Evolutionary conservation across 2,329 filamentous ascomycete genomes (phyloP), one percentile per base, ranked within the genome.

Genomic region (Amesomyces nigricolor): DNA sequence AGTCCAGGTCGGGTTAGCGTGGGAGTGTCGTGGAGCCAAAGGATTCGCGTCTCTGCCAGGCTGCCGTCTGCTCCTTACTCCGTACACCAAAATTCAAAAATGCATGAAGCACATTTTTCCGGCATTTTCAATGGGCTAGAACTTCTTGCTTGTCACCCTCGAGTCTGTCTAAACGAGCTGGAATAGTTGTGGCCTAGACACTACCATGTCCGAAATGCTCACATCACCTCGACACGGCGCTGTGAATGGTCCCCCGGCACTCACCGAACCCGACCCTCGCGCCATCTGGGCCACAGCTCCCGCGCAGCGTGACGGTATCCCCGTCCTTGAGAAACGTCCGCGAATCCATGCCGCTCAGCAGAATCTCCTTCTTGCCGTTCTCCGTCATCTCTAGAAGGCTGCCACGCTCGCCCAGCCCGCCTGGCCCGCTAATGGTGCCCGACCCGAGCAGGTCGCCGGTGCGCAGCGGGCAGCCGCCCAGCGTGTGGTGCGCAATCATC

Each of bases 401-500:
- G 6, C 76, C 75, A 35, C 70, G 67, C 62, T 75, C 68, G 5
- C 61, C 61, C 1, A 64, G 51, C 0, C 56, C 61, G 4, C 65
- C 68, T 4, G 72, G 68, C 3, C 76, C 75, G 62, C 75, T 77
- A 63, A 94, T 92, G 1, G 89, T 94, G 3, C 89, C 89, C 2
- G 86, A 89, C 2, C 88, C 89, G 5, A 94, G 72, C 51, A 94
- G 70, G 66, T 94, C 88, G 35, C 88, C 88, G 0, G 84, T 79
- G 46, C 82, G 79, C 76, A 94, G 78, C 3, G 84, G 82, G 68
- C 88, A 94, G 5, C 88, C 88, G 1, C 85, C 87, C 46, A 89
- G 78, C 1, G 85, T 83, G 67, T 92, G 88, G 67, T 92, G 88
- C 1, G 88, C 81, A 40, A 92, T 75, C 87, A 91, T 91, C 68